Evolutionary conservation across 2,329 filamentous ascomycete genomes (phyloP).

Genomic region (Verticillium dahliae): DNA sequence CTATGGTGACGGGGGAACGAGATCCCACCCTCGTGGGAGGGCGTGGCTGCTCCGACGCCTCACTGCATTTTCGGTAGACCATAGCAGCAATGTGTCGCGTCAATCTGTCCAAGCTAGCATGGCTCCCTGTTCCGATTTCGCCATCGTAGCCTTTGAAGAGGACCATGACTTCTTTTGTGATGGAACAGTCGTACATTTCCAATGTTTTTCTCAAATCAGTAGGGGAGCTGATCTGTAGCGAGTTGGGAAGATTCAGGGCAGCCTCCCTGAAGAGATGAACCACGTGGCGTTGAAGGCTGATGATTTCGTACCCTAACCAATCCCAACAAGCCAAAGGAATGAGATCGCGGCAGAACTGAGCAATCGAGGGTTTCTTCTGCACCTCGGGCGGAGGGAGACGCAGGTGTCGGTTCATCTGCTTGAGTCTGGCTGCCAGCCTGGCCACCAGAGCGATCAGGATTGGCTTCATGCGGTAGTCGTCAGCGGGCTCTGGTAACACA

Average conservation of each 20-base stretch:
- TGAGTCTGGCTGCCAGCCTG: background rate
- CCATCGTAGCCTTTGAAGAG: background rate
- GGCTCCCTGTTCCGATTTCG: background rate
- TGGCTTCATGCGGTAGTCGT: background rate
- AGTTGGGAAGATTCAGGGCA: background rate
- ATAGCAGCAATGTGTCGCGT: background rate
- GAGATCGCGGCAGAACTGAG: no score
- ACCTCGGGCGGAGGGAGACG: no score
- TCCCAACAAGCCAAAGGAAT: no score
- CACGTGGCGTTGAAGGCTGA: background rate
- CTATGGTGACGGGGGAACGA: background rate
- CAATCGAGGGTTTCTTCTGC: no score
- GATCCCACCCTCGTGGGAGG: background rate
- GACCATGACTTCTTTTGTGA: background rate
- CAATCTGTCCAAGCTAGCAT: background rate
- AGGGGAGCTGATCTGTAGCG: background rate
- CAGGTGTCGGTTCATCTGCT: background rate
- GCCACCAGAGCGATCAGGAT: background rate
- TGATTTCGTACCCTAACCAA: background rate
- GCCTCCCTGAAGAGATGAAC: background rate
- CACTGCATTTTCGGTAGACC: background rate
- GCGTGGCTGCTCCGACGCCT: background rate
- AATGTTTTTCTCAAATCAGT: background rate
- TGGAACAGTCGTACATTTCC: background rate
- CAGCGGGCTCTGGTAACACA: background rate